Evolutionary conservation across 140 eudicot genomes (phyloP).

Genomic region (Oenanthe javanica): DNA sequence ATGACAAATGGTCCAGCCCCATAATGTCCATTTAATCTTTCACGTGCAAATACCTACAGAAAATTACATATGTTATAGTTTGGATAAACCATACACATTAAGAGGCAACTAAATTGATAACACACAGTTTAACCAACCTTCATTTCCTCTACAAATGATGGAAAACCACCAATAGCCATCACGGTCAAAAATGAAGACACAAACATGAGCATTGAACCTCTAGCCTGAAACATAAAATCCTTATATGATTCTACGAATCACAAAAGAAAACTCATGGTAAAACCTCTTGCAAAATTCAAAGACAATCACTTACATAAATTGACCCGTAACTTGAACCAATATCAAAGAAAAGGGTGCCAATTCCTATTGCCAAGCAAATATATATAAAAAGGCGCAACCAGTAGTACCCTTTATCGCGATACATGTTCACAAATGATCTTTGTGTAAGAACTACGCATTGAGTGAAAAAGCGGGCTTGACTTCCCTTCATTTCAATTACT

Average conservation of each 20-base stretch:
- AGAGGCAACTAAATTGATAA: background rate
- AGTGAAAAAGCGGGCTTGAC: constrained; percentile 28
- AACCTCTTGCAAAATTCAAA: background rate
- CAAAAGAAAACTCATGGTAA: background rate
- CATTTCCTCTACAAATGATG: constrained; percentile 65
- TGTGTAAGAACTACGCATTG: constrained; percentile 46
- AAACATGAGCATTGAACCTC: constrained; percentile 42
- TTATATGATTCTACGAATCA: background rate
- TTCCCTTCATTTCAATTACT: constrained; percentile 26
- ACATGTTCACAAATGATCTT: constrained; percentile 57
- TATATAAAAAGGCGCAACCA: constrained; percentile 63
- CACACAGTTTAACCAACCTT: constrained; percentile 15
- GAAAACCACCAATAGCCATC: constrained; percentile 57
- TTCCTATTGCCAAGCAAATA: constrained; percentile 43
- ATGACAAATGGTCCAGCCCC: constrained; percentile 30
- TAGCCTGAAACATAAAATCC: constrained; percentile 31
- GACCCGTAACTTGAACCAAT: constrained; percentile 39
- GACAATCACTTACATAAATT: constrained; percentile 35
- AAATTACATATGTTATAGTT: background rate
- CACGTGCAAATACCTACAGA: constrained; percentile 27
- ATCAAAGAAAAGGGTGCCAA: constrained; percentile 46
- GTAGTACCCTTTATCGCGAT: constrained; percentile 65
- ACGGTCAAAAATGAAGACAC: constrained; percentile 36
- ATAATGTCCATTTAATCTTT: constrained; percentile 57
- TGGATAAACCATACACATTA: background rate